A percentile compares a stretch with the other conserved stretches of the same genome.
Conservation (phyloP, 768 basidiomycete species). For the Macrolepiota fuliginosa region DNA sequence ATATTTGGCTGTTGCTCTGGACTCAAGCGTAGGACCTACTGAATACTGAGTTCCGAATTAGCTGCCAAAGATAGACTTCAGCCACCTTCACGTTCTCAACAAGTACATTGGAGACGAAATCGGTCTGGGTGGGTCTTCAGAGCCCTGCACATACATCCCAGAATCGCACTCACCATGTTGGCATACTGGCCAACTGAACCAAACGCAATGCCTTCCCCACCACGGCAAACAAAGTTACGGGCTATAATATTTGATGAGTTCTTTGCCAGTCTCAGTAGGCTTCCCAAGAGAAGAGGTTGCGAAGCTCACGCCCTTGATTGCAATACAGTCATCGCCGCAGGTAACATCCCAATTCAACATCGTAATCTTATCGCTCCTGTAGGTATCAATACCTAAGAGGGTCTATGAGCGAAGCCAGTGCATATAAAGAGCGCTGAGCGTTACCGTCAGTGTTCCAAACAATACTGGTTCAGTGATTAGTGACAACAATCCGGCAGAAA, state of each 20-base stretch:
- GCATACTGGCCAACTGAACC: constrained; percentile 59
- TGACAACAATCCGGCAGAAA: background rate
- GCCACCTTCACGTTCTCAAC: constrained; percentile 45
- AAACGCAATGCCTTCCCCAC: constrained; percentile 61
- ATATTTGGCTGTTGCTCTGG: constrained; percentile 53
- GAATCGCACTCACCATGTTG: constrained; percentile 35
- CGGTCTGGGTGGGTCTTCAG: constrained; percentile 31
- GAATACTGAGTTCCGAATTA: background rate
- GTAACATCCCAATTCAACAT: constrained; percentile 60
- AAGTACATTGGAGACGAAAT: constrained; percentile 50
- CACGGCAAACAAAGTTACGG: constrained; percentile 49
- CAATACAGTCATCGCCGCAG: constrained; percentile 64
- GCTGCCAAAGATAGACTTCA: background rate
- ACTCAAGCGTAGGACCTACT: constrained; percentile 45
- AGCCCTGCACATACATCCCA: background rate
- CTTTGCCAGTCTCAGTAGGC: constrained; percentile 22
- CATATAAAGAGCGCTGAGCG: too few species aligned
- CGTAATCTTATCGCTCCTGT: constrained; percentile 44
- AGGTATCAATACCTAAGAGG: constrained; percentile 28
- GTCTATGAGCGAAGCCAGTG: too few species aligned
- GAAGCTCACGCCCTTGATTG: constrained; percentile 54
- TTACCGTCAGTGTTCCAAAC: constrained; percentile 49
- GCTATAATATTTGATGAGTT: constrained; percentile 54
- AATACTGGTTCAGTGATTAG: constrained; percentile 28
- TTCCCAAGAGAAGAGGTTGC: background rate